Percentiles rank a stretch among this genome's conserved stretches.
phyloP scores from a whole-genome alignment of 768 basidiomycete species.

The Podaxis mareebaensis region DNA sequence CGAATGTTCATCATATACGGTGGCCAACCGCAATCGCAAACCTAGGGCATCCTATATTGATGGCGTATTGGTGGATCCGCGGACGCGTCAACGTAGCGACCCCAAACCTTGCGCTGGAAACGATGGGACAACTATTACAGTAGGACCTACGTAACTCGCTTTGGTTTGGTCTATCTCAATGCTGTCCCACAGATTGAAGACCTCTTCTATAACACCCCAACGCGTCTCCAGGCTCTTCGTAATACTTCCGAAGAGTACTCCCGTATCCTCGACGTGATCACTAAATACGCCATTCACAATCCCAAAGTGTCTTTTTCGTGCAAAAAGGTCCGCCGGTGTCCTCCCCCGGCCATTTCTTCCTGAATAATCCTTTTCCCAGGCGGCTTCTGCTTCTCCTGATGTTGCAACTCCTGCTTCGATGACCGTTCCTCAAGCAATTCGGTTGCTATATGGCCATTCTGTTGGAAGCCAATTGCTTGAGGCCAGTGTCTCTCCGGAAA shows the following conservation, averaged over 20 bases:
- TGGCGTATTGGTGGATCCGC: constrained; percentile 68
- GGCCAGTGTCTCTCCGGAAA: constrained; percentile 37
- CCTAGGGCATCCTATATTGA: constrained; percentile 80
- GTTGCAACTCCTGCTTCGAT: constrained; percentile 77
- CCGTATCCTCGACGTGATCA: constrained; percentile 87
- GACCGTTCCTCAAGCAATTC: constrained; percentile 67
- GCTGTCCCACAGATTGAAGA: constrained; percentile 75
- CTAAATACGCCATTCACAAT: constrained; percentile 94
- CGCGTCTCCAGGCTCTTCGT: constrained; percentile 81
- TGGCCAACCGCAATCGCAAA: constrained; percentile 11
- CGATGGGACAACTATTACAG: constrained; percentile 88
- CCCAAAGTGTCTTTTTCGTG: constrained; percentile 85
- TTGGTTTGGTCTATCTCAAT: not conserved
- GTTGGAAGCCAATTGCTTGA: constrained; percentile 76
- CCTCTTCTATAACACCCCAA: constrained; percentile 91
- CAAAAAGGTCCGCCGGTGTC: constrained; percentile 68
- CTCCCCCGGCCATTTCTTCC: not conserved
- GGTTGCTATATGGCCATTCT: constrained; percentile 76
- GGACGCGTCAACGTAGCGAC: constrained; percentile 69
- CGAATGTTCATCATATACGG: not conserved
- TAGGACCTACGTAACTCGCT: constrained; percentile 33
- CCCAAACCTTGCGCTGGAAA: constrained; percentile 93
- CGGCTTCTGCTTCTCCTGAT: constrained; percentile 73
- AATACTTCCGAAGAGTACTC: constrained; percentile 89
- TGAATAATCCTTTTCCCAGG: constrained; percentile 39